Percentiles rank a stretch among this genome's conserved stretches.
Conservation (phyloP, 1,139 yeast species). For the Saccharomyces hybrid region DNA sequence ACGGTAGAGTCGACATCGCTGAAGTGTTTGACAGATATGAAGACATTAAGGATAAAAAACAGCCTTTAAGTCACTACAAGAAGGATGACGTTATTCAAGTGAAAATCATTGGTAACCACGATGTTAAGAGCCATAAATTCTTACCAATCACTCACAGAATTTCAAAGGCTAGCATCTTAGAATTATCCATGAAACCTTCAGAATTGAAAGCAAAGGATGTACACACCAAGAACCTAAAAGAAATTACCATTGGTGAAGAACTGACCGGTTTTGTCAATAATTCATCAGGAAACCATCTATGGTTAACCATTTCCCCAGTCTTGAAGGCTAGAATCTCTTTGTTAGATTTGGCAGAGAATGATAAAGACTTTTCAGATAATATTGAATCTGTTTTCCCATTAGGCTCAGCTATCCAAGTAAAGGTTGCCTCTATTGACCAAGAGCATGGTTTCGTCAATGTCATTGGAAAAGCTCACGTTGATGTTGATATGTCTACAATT, state of each 20-base stretch:
- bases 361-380: slow-evolving; percentile 30
- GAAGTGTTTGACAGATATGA: slow-evolving; percentile 51
- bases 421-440: slow-evolving; percentile 46
- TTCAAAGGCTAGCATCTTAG: slow-evolving; percentile 52
- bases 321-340: slow-evolving; percentile 61
- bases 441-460: slow-evolving; percentile 47
- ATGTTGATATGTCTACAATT: slow-evolving; percentile 44
- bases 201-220: slow-evolving; percentile 38
- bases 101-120: slow-evolving; percentile 71
- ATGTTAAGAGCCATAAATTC: slow-evolving; percentile 60
- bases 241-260: slow-evolving; percentile 49
- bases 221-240: slow-evolving; percentile 36
- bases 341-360: slow-evolving; percentile 55
- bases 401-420: slow-evolving; percentile 61
- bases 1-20: slow-evolving; percentile 73
- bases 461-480: slow-evolving; percentile 40
- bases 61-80: slow-evolving; percentile 55
- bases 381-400: slow-evolving; percentile 53
- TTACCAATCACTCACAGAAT: slow-evolving; percentile 59
- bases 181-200: slow-evolving; percentile 50
- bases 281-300: slow-evolving; percentile 48
- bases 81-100: slow-evolving; percentile 54
- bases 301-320: slow-evolving; percentile 65
- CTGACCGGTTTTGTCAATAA: slow-evolving; percentile 62
- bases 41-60: slow-evolving; percentile 49